Evolutionary conservation across 495 filamentous ascomycete genomes (phyloP), one percentile per base, ranked within the genome.

Genomic region (Penicillium silybi): DNA sequence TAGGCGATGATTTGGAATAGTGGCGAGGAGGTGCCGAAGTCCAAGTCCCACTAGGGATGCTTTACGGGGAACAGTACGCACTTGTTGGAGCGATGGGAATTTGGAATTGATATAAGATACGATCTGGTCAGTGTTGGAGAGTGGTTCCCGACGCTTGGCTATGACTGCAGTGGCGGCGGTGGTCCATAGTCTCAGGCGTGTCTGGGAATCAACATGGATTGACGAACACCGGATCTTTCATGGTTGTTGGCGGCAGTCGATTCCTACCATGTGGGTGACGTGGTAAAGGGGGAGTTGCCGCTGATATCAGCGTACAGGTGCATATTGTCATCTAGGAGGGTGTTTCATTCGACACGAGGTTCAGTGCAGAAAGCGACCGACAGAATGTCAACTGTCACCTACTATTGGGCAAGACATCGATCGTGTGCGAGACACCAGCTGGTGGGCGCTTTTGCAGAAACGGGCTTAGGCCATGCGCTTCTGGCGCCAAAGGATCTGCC

Each of bases 401-500:
- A 15, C 6, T 17, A 37, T 38, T 29, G 45, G 32, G 45, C 45
- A 18, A 25, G 18, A 23, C 18, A 9, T 29, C n/a, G 32, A 32
- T 15, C 9, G 9, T 13, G 3, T 13, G 13, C 29, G 10, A 15
- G 29, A 32, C 11, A 32, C 29, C 3, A 23, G 6, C 13, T 1
- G 11, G 11, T 32, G 9, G 29, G 11, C 29, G n/a, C n/a, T n/a
- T 13, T 32, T 32, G 10, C 18, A 39, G 17, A 47, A 48, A 29
- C 34, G 42, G 45, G 53, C 11, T 42, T 44, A 50, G 16, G 15
- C 53, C 49, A 34, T 41, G 48, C 44, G 44, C 41, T 26, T 41
- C 41, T 38, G 46, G 50, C 58, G 53, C 50, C 53, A 40, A 56
- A 53, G 26, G 50, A 53, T 52, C 49, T 22, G 25, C 44, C 52